Base-by-base conservation (phyloP, 2,329 filamentous ascomycete genomes). In the Fusarium miscanthi region DNA sequence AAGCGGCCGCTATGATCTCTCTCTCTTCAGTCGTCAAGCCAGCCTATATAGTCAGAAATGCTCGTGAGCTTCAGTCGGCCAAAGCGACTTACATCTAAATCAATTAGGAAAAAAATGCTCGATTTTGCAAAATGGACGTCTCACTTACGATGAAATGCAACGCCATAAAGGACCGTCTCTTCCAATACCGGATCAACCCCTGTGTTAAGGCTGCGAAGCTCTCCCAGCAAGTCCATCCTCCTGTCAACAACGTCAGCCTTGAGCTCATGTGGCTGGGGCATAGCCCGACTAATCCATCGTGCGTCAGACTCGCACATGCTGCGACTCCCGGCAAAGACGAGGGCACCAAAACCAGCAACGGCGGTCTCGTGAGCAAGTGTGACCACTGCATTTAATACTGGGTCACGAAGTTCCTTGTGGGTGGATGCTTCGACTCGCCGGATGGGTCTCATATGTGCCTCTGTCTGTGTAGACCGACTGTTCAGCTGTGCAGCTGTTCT, bases 21-120 rank as follows among this genome's bases (percentile, higher is more conserved):
- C 92, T 87, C 78, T 95, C 93, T 80, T 95, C 93, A 1, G 87
- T 90, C 1, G 92, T 94, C 75, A 95, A 85, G 17, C 90, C 90
- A 49, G 90, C 90, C 83, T 90, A 69, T 23, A 38, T 16, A 10
- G 60, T 82, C 59, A 81, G 79, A 65, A 33, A 30, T 9, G 27
- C n/a, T 41, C 31, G n/a, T 6, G 41, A 6, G 27, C 17, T 10
- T n/a, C 33, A n/a, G 25, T 21, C 30, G n/a, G 6, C n/a, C 11
- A 40, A n/a, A 40, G 41, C 5, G 78, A 73, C 78, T 73, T 63
- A 83, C 85, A 79, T 85, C 84, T 85, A 56, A 31, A 51, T 6
- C 17, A 9, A 25, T 77, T 65, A 77, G 58, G 27, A 33, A 61
- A 23, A 23, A 4, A 27, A 19, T 33, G 8, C 12, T 45, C 21